Base-by-base conservation (phyloP, 2,329 filamentous ascomycete genomes). In the Xylariaceae sp. region DNA sequence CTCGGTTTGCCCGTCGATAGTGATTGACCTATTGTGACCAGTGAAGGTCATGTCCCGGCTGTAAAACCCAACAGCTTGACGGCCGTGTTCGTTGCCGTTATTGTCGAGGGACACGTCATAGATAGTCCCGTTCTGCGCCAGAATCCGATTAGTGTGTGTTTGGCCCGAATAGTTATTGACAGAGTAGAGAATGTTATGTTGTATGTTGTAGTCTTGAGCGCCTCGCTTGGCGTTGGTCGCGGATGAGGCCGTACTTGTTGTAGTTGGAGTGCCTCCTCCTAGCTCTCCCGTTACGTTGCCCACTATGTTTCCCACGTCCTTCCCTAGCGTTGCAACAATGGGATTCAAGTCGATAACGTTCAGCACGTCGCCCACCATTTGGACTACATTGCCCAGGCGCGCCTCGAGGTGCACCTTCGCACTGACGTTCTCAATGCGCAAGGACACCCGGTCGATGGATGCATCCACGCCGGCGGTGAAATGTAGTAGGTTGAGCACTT, bases 381-480 rank as follows among this genome's bases (percentile, higher is more conserved):
- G 62, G 2, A 85, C 79, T 2, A 86, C 74, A 61, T 85, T 85
- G n/a, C 73, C 77, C 0, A 86, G 73, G 1, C 83, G 75, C 0
- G 82, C 83, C 63, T 85, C 82, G 2, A 86, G 78, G 50, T 80
- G 73, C 23, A 85, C 81, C 64, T 79, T 80, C 24, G 82, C 83
- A 24, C 73, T 78, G 50, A 85, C 77, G 56, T 85, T 81, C 64
- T 84, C 76, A 63, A 85, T 85, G 13, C 72, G 72, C 9, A 85
- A 73, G 35, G 73, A 68, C 37, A 86, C 82, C 42, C 78, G 74
- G 61, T 83, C 78, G 70, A 86, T 81, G 44, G 75, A 79, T 2
- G 81, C 75, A 64, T 83, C 80, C 30, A 86, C 82, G 39, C 83
- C 83, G 2, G 83, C 83, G 60, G 79, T 83, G 75, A 86, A 84